Evolutionary conservation across 1,139 yeast genomes (phyloP), one percentile per base, ranked within the genome.

Genomic region (Ogataea hybrid): DNA sequence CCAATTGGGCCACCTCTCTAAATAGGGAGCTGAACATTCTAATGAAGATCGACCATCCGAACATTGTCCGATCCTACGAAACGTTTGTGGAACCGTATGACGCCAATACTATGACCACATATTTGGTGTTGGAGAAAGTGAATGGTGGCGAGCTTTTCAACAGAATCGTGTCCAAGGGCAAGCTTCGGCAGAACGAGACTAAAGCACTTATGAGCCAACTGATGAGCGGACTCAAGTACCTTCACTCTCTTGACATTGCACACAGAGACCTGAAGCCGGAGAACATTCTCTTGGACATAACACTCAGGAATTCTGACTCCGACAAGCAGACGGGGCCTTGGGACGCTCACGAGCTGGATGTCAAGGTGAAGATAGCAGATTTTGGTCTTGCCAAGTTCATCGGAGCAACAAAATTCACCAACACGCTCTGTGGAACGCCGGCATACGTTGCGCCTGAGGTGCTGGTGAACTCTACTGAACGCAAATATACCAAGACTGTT

Each of bases 401-500:
- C 42, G 90, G 89, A n/a, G 87, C 82, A 51, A 65, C 80, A 49
- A 79, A 80, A 41, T 83, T 83, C 54, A 83, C 92, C 41, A 81
- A 81, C 52, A 84, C 94, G 0, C 65, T 84, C 40, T 84, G 94
- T 65, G 94, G 94, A 4, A 84, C 94, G 0, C 88, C 92, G 7
- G 88, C 92, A 0, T 84, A 84, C 53, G 92, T 84, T 17, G 92
- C 94, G 0, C 92, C 94, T 0, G 94, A 84, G 57, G 83, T 84
- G 7, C 61, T 84, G 30, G 67, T 62, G 34, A 67, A 66, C 41
- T 50, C 59, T 3, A 57, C 64, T 4, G 70, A 77, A 44, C 66
- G 84, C 28, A 76, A 78, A 44, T 84, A 84, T 53, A 73, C 84
- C 28, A 81, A 84, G 25, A 79, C 83, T 39, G 88, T 81, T 11